Base-by-base conservation (phyloP, 164 flowering plant genomes). In the Hamamelis virginiana region DNA sequence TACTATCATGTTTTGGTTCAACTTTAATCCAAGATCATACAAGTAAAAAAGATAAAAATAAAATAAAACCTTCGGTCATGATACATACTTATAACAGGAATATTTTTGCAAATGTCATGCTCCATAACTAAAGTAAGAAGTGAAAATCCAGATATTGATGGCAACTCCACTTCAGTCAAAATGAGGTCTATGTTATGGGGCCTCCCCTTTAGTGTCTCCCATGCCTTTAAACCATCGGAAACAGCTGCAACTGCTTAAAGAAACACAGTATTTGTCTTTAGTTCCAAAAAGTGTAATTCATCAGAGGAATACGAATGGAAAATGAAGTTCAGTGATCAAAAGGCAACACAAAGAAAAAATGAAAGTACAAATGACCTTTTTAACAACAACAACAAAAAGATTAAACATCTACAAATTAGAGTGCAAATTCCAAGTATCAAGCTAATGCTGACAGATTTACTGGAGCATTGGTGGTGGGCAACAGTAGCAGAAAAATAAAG, bases 1-100 rank as follows among this genome's bases (percentile, higher is more conserved):
- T 45, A 1, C 1, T 1, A 50, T n/a, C 43, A 26, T 41, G 26
- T 52, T 64, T 15, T 44, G 27, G 10, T 26, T 55, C 56, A 0
- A 11, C 28, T 23, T n/a, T 8, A 27, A 68, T 59, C 48, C 1
- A 15, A 0, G 15, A 38, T 11, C 10, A 22, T 28, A 22, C 0
- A n/a, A 13, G 28, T 53, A 5, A 22, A 18, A 43, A 2, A 59
- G 41, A 59, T 28, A 14, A 55, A 43, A 38, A 28, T 43, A 23
- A 4, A 62, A 15, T n/a, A 62, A n/a, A n/a, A n/a, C n/a, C 10
- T 59, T 19, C 0, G 22, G 3, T 15, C 4, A 15, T 26, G 23
- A 12, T 9, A 27, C 87, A 22, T 88, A 91, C 97, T 91, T 83
- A 91, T 89, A 28, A 88, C 94, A 68, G 97, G 97, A 70, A 89